These are phyloP conservation scores for Neoarthrinium moseri DNA, from an alignment of 2,329 filamentous ascomycete species.

Conservation along the genomic window DNA sequence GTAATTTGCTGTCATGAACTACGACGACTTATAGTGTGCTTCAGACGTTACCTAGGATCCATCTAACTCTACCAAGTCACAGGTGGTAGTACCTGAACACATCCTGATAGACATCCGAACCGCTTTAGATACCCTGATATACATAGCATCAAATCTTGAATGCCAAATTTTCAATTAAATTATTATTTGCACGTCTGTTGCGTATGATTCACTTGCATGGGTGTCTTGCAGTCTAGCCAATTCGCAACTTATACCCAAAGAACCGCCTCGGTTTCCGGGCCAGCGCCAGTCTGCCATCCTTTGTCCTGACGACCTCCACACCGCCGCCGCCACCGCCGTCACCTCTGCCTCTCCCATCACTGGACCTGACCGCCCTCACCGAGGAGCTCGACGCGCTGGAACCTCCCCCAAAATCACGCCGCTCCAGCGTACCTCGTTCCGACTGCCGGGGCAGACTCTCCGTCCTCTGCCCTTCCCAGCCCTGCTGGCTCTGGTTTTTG, in stretches of 20 bases:
- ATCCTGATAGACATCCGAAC: too few relatives aligned
- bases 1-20: too few relatives aligned
- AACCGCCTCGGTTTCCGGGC: background rate
- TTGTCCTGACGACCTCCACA: background rate
- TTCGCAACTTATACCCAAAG: background rate
- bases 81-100: too few relatives aligned
- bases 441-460: background rate
- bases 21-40: too few relatives aligned
- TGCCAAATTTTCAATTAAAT: background rate
- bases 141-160: too few relatives aligned
- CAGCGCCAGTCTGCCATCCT: background rate
- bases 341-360: background rate
- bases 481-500: background rate
- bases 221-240: background rate
- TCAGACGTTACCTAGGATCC: too few relatives aligned
- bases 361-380: background rate
- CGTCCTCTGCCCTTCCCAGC: background rate
- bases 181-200: background rate
- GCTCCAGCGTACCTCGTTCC: background rate
- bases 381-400: background rate
- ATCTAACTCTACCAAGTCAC: too few relatives aligned
- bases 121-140: too few relatives aligned
- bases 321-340: background rate
- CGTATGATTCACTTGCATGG: background rate
- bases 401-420: background rate